A percentile compares a stretch with the other conserved stretches of the same genome.
Evolutionary conservation across 495 filamentous ascomycete species (phyloP).

Genomic region (Aspergillus coremiiformis): DNA sequence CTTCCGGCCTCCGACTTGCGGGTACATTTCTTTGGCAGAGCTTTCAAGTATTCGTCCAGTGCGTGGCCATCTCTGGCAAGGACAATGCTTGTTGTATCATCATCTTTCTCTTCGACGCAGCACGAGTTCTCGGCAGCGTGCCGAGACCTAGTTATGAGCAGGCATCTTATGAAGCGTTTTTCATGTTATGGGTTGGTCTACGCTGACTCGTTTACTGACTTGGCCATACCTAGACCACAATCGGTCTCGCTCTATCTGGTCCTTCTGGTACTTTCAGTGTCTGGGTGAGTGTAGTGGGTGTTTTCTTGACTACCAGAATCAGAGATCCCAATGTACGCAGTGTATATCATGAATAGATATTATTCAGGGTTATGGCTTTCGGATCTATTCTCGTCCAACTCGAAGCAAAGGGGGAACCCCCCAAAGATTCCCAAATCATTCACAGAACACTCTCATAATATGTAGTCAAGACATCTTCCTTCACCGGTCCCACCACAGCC

Average conservation of each 20-base stretch:
- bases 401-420: neutral
- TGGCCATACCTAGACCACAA: neutral
- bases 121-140: constrained; percentile 5
- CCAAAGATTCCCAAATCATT: constrained; percentile 7
- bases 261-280: neutral
- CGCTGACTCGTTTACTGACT: neutral
- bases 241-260: neutral
- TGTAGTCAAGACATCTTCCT: constrained; percentile 41
- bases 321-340: constrained; percentile 9
- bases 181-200: neutral
- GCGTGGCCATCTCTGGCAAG: constrained; percentile 8
- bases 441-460: constrained; percentile 41
- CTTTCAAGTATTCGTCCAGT: constrained; percentile 12
- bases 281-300: neutral
- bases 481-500: constrained; percentile 31
- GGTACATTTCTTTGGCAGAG: constrained; percentile 13
- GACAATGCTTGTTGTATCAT: constrained; percentile 14
- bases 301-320: neutral
- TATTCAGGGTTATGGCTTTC: neutral
- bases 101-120: constrained; percentile 7
- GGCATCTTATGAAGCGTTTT: constrained; percentile 8
- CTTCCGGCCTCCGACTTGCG: neutral
- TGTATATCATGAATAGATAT: constrained; percentile 26
- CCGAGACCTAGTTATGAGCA: constrained; percentile 11
- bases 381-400: neutral